These are phyloP conservation scores for Metschnikowia chrysomelidarum DNA, from an alignment of 805 yeast species.

Conservation along the genomic window DNA sequence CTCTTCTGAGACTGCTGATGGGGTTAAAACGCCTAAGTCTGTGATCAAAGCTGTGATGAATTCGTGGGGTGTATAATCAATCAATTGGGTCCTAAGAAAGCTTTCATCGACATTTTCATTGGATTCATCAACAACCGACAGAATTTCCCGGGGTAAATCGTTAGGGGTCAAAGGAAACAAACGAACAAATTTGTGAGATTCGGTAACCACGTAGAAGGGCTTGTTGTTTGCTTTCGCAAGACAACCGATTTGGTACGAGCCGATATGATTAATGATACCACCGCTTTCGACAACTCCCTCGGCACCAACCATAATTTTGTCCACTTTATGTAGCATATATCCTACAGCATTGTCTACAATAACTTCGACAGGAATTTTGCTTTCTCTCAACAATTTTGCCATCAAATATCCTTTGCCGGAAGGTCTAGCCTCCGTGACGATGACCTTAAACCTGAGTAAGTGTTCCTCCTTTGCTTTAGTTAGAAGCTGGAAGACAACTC, in stretches of 20 bases:
- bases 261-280: conserved; percentile 93
- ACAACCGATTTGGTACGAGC: conserved; percentile 92
- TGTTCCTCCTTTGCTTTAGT: conserved; percentile 70
- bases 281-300: conserved; percentile 99
- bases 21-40: conserved; percentile 94
- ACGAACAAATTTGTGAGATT: conserved; percentile 93
- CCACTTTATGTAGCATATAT: conserved; percentile 83
- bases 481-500: conserved; percentile 81
- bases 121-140: conserved; percentile 23
- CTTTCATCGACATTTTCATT: conserved; percentile 21
- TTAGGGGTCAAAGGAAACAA: conserved; percentile 92
- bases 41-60: conserved; percentile 94
- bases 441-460: conserved; percentile 80
- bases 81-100: conserved; percentile 35
- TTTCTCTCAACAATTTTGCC: conserved; percentile 63
- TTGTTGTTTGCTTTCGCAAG: conserved; percentile 86
- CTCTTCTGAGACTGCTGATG: conserved; percentile 98
- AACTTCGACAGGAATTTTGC: conserved; percentile 81
- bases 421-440: conserved; percentile 92
- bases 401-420: conserved; percentile 69
- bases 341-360: conserved; percentile 95
- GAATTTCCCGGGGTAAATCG: conserved; percentile 65
- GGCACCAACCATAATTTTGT: conserved; percentile 94
- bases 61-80: conserved; percentile 96
- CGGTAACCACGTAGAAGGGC: conserved; percentile 93